Evolutionary conservation across 371 early-diverging fungal genomes (phyloP).

Genomic region (Funneliformis caledonium): DNA sequence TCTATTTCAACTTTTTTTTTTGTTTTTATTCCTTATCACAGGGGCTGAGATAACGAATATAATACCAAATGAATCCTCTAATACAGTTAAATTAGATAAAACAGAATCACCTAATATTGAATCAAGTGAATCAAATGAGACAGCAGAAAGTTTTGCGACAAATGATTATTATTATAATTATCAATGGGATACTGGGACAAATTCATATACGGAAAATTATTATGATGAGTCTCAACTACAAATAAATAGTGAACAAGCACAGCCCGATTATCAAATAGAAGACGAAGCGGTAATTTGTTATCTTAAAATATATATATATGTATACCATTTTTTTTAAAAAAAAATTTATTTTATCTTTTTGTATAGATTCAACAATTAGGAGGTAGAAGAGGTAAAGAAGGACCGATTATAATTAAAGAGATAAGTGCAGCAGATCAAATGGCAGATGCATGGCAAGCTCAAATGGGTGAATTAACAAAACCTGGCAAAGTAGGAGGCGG

Average conservation of each 20-base stretch:
- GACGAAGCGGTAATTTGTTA: conserved; percentile 25
- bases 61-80: background rate
- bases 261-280: conserved; percentile 5
- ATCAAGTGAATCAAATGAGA: background rate
- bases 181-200: background rate
- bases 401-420: conserved; percentile 36
- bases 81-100: background rate
- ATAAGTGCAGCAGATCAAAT: conserved; percentile 36
- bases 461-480: conserved; percentile 26
- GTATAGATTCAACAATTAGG: conserved; percentile 27
- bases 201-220: background rate
- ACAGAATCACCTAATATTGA: background rate
- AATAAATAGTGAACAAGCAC: conserved; percentile 10
- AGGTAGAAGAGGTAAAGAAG: conserved; percentile 26
- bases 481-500: conserved; percentile 3
- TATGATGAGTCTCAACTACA: conserved; percentile 1
- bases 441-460: conserved; percentile 38
- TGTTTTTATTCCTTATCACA: background rate
- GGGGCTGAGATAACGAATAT: conserved; percentile 4
- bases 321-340: background rate
- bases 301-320: background rate
- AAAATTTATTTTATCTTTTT: background rate
- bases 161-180: conserved; percentile 10
- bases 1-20: background rate
- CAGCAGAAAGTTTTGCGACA: background rate